Base-by-base conservation (phyloP, 495 filamentous ascomycete species). In the Neurospora intermedia region DNA sequence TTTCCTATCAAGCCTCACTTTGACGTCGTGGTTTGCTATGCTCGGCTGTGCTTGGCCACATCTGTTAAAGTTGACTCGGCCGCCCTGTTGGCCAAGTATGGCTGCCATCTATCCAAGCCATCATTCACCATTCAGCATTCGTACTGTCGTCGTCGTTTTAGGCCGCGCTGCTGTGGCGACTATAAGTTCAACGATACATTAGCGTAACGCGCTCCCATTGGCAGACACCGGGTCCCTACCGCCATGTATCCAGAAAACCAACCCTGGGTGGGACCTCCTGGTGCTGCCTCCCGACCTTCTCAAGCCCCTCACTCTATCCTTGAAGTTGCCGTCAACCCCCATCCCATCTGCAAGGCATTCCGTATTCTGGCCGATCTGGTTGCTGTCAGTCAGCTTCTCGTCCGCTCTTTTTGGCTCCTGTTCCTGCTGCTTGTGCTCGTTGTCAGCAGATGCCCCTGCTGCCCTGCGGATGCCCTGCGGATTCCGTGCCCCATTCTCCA, bases 11-110 rank as follows among this genome's bases (percentile, higher is more conserved):
- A 27, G 31, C 48, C 71, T 71, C 73, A 72, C 27, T 46, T 54
- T 74, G 73, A 69, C 71, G 16, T 43, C 10, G 54, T 69, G 71
- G 23, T 69, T 73, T 43, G 62, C 31, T 35, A 31, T 62, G 54
- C 20, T 40, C 20, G 46, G 46, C 46, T 16, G 43, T 20, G 43
- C 73, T 75, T 75, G 54, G 54, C 27, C 54, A 66, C 54, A 66
- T 15, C 18, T 31, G 54, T 66, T 66, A 16, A 62, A 31, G 13
- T 16, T 62, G 54, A 62, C 27, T 62, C 54, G 54, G 23, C 48
- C 48, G 54, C 23, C 54, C 31, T 31, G 54, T 62, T 62, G 54
- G 54, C 54, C 31, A 31, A 35, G 27, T 66, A 66, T 66, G 54
- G 54, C 54, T 35, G 54, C 27, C 54, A 66, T 35, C 54, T 27